Conservation (phyloP, 78 protist species). For the Dictyostelium firmibasis region DNA sequence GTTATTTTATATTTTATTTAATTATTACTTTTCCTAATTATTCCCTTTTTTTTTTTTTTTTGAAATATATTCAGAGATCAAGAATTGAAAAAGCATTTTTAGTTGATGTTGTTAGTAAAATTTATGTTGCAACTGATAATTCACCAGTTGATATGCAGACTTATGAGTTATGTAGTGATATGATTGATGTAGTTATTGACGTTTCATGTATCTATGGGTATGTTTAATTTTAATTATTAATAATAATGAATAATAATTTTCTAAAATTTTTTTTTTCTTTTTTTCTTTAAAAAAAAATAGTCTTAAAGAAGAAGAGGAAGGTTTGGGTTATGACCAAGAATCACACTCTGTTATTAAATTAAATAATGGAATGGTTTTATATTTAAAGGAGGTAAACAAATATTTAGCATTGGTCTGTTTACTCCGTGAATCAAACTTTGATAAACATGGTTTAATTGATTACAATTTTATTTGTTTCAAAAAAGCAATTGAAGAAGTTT, state of each 20-base stretch:
- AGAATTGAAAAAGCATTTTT: constrained; percentile 97
- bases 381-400: constrained; percentile 90
- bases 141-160: constrained; percentile 95
- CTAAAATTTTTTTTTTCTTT: neutral
- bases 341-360: constrained; percentile 87
- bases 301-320: constrained; percentile 79
- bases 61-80: constrained; percentile 75
- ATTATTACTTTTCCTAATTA: neutral
- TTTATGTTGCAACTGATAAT: constrained; percentile 97
- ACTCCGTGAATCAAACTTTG: constrained; percentile 86
- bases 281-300: neutral
- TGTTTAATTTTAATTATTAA: neutral
- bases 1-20: neutral
- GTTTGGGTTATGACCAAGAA: constrained; percentile 85
- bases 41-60: neutral
- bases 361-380: constrained; percentile 88
- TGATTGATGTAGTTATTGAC: constrained; percentile 97
- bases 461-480: constrained; percentile 94
- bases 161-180: constrained; percentile 96
- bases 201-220: constrained; percentile 95
- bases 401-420: constrained; percentile 95
- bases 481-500: constrained; percentile 84
- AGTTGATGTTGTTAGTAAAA: constrained; percentile 95
- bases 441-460: constrained; percentile 93
- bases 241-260: neutral